A percentile compares a stretch with the other conserved stretches of the same genome.
Evolutionary conservation across 768 basidiomycete species (phyloP).

Genomic region (Mycena alexandri): DNA sequence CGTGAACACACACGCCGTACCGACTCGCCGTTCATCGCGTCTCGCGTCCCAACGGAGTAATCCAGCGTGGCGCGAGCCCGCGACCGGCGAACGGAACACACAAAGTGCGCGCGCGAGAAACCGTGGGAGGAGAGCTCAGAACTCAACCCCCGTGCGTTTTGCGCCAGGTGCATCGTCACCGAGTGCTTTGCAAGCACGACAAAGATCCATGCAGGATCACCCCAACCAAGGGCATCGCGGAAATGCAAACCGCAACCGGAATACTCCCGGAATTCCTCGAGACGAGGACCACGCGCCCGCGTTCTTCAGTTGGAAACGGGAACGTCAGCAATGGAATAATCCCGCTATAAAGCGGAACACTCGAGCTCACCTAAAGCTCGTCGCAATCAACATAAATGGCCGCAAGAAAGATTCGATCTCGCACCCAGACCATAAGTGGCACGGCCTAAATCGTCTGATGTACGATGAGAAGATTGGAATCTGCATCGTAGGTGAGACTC

Average conservation of each 20-base stretch:
- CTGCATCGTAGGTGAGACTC: constrained; percentile 9
- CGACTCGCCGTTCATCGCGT: not conserved
- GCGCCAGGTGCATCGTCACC: not conserved
- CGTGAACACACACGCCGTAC: too few species aligned
- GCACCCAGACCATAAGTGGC: constrained; percentile 24
- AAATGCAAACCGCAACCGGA: not conserved
- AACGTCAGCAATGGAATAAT: not conserved
- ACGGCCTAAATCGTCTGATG: constrained; percentile 1
- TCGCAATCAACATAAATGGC: not conserved
- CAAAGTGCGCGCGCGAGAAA: too few species aligned
- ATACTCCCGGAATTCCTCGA: not conserved
- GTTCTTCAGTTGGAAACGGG: constrained; percentile 1
- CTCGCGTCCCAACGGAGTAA: not conserved
- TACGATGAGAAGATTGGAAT: constrained; percentile 18
- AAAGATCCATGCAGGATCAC: too few species aligned
- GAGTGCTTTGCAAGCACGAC: too few species aligned
- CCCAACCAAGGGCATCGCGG: not conserved
- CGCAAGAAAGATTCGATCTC: not conserved
- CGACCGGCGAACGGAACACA: too few species aligned
- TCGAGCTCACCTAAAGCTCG: not conserved
- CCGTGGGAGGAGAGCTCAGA: too few species aligned
- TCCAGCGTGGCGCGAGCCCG: too few species aligned
- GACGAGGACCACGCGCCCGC: constrained; percentile 21
- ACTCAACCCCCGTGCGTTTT: too few species aligned
- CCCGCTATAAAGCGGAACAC: constrained; percentile 4